Evolutionary conservation across 352 stramenopile genomes (phyloP).

Genomic region (Globisporangium spinosum): DNA sequence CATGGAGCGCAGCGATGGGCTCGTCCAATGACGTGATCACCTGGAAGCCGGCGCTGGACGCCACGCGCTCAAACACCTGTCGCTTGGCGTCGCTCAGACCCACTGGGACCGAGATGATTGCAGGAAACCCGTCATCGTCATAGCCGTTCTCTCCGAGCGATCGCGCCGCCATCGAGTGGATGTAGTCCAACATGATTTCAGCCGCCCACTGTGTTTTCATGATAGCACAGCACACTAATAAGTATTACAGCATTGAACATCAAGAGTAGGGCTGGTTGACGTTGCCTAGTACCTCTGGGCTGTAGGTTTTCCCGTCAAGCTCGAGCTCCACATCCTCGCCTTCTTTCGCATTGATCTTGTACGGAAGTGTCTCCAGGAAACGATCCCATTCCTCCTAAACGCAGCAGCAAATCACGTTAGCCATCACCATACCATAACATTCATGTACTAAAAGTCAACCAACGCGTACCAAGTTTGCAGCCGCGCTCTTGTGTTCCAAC

Average conservation of each 20-base stretch:
- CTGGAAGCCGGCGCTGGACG: conserved; percentile 49
- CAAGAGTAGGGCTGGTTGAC: too few species aligned
- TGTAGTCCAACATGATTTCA: conserved; percentile 57
- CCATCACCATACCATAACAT: too few species aligned
- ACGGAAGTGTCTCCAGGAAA: conserved; percentile 42
- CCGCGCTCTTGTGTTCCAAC: conserved; percentile 18
- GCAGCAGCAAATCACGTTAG: too few species aligned
- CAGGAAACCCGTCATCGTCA: conserved; percentile 37
- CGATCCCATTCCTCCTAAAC: conserved; percentile 15
- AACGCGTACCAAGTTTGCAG: background rate
- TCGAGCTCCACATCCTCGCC: conserved; percentile 27
- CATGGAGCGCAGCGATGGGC: conserved; percentile 58
- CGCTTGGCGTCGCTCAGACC: conserved; percentile 33
- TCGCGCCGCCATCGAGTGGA: conserved; percentile 38
- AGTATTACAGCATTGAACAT: too few species aligned
- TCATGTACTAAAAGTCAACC: too few species aligned
- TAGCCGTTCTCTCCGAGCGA: conserved; percentile 37
- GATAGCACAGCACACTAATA: background rate
- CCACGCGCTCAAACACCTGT: conserved; percentile 41
- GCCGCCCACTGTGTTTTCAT: conserved; percentile 36
- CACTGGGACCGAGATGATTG: conserved; percentile 46
- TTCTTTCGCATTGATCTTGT: conserved; percentile 25
- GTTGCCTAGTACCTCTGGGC: conserved; percentile 28
- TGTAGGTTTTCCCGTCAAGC: conserved; percentile 56
- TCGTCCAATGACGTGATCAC: conserved; percentile 58